phyloP scores from a whole-genome alignment of 305 asterid species.

The Fraxinus greggii region DNA sequence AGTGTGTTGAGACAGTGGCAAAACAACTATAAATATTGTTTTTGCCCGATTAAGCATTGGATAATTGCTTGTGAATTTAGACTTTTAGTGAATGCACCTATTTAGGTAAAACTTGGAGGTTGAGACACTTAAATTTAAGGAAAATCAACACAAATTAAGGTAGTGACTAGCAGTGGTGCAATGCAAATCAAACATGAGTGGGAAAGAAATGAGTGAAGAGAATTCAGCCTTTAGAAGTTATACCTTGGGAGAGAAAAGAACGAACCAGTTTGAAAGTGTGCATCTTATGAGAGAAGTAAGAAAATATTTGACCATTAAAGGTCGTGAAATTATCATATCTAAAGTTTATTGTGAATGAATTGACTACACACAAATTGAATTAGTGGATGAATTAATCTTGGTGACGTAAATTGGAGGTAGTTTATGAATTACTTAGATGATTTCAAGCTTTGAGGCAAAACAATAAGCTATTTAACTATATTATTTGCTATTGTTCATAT shows the following conservation, averaged over 20 bases:
- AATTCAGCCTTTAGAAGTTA: too few species aligned
- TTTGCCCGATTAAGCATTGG: neutral
- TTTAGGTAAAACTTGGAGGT: neutral
- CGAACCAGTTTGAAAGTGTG: too few species aligned
- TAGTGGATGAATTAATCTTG: neutral
- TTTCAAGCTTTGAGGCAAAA: neutral
- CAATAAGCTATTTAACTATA: neutral
- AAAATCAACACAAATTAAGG: too few species aligned
- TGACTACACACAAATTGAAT: neutral
- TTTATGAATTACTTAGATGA: neutral
- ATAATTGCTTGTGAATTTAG: neutral
- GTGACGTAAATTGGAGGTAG: neutral
- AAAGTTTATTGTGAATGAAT: neutral
- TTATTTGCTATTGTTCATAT: too few species aligned
- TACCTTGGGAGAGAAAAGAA: too few species aligned
- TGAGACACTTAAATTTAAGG: neutral
- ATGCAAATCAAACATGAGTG: too few species aligned
- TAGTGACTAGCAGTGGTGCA: neutral
- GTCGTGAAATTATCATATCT: neutral
- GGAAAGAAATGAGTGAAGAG: too few species aligned
- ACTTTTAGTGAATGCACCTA: neutral
- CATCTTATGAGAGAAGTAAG: too few species aligned
- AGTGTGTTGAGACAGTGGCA: too few species aligned
- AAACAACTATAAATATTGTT: too few species aligned
- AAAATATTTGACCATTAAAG: too few species aligned